Percentiles rank a stretch among this genome's conserved stretches.
Evolutionary conservation across 768 basidiomycete species (phyloP).

Genomic region (Podaxis sp.): DNA sequence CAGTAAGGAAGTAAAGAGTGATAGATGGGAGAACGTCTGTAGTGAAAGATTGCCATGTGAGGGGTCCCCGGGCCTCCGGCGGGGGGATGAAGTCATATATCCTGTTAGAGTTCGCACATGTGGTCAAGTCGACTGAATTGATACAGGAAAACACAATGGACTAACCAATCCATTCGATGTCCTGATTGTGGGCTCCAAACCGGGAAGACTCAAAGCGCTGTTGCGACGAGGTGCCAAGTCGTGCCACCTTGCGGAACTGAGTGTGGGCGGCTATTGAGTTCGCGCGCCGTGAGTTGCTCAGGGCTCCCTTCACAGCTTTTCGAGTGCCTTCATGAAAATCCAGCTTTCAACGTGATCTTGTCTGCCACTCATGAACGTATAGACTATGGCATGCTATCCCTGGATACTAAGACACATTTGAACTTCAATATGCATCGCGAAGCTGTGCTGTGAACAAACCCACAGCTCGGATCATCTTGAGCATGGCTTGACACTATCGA

Average conservation of each 20-base stretch:
- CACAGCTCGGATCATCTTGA: slow-evolving; percentile 24
- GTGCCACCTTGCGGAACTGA: slow-evolving; percentile 7
- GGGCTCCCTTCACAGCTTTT: neutral
- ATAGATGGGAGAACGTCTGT: slow-evolving; percentile 41
- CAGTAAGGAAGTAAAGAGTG: slow-evolving; percentile 49
- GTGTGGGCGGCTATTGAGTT: slow-evolving; percentile 5
- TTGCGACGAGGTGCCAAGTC: slow-evolving; percentile 9
- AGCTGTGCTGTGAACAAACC: slow-evolving; percentile 3
- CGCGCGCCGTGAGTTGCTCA: neutral
- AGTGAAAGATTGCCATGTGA: slow-evolving; percentile 32
- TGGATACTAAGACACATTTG: neutral
- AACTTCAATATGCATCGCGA: neutral
- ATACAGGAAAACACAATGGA: slow-evolving; percentile 11
- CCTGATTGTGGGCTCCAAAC: neutral
- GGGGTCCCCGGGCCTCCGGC: slow-evolving; percentile 32
- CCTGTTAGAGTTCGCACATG: slow-evolving; percentile 17
- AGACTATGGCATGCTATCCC: neutral
- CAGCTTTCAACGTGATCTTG: too few relatives aligned
- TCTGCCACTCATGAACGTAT: too few relatives aligned
- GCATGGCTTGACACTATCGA: slow-evolving; percentile 21
- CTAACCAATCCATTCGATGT: neutral
- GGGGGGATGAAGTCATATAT: slow-evolving; percentile 28
- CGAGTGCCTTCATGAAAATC: too few relatives aligned
- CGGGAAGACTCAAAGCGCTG: neutral
- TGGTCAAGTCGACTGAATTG: slow-evolving; percentile 2